These are phyloP conservation scores for Hippophae tibetana DNA, from an alignment of 306 rosid genomes.

Conservation along the genomic window DNA sequence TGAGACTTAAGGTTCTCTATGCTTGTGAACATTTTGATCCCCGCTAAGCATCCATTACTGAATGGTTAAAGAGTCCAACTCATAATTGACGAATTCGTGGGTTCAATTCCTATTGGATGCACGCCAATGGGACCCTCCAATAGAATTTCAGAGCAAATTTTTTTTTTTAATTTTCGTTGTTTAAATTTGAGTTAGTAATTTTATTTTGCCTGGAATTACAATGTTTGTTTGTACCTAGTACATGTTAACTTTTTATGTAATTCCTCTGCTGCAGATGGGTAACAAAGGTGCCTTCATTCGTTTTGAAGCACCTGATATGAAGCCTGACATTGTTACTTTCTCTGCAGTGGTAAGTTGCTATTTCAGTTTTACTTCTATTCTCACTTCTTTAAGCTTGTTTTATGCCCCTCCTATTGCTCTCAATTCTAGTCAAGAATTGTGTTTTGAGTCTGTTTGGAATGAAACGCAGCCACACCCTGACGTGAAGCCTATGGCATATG, in stretches of 20 bases:
- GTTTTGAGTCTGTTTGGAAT: conserved; percentile 7
- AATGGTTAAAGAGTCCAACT: too few relatives aligned
- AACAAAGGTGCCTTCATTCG: conserved; percentile 99
- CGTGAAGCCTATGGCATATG: conserved; percentile 97
- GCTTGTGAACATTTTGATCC: too few relatives aligned
- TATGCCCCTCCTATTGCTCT: not conserved
- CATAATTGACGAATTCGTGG: too few relatives aligned
- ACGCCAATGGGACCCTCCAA: too few relatives aligned
- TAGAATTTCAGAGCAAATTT: too few relatives aligned
- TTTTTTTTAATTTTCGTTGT: too few relatives aligned
- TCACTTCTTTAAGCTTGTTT: not conserved
- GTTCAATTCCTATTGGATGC: too few relatives aligned
- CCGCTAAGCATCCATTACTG: too few relatives aligned
- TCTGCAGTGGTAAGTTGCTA: conserved; percentile 77
- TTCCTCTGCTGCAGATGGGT: conserved; percentile 72
- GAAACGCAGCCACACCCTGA: conserved; percentile 87
- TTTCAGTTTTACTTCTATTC: not conserved
- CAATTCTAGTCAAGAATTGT: not conserved
- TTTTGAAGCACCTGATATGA: conserved; percentile 78
- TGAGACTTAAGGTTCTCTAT: too few relatives aligned
- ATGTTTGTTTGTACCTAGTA: conserved; percentile 2
- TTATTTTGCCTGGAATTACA: not conserved
- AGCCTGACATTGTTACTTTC: conserved; percentile 81
- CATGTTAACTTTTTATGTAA: conserved; percentile 5
- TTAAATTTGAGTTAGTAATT: too few relatives aligned